Evolutionary conservation across 1,284 basidiomycete genomes (phyloP).

Genomic region (Blastosporella zonata): DNA sequence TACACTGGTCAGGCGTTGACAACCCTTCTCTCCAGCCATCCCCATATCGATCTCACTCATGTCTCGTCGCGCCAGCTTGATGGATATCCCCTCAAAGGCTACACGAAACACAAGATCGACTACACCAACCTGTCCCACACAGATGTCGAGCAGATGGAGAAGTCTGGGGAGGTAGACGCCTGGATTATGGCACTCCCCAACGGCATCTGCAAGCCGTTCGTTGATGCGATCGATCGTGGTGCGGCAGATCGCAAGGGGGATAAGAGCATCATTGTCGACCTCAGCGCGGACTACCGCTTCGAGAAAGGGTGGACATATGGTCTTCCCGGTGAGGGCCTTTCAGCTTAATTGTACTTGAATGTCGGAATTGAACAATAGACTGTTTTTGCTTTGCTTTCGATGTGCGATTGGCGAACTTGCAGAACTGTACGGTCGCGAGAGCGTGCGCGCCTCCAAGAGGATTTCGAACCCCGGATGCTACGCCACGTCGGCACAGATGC

Average conservation of each 20-base stretch:
- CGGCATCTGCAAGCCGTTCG: constrained; percentile 95
- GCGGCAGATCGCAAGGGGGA: constrained; percentile 53
- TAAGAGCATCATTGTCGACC: constrained; percentile 82
- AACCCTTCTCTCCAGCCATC: constrained; percentile 81
- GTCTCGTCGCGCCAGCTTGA: constrained; percentile 96
- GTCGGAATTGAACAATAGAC: constrained; percentile 26
- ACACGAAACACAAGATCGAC: constrained; percentile 74
- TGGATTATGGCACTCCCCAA: constrained; percentile 99
- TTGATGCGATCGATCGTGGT: constrained; percentile 87
- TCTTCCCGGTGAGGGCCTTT: constrained; percentile 87
- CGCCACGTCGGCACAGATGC: constrained; percentile 89
- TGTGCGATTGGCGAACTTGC: constrained; percentile 12
- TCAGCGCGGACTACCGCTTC: constrained; percentile 95
- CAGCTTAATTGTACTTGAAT: constrained; percentile 32
- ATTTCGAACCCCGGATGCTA: constrained; percentile 99
- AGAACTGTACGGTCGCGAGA: constrained; percentile 88
- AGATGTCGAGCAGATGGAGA: constrained; percentile 86
- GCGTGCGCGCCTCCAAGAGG: constrained; percentile 70
- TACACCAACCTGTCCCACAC: constrained; percentile 79
- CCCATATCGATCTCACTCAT: constrained; percentile 85
- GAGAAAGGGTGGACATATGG: constrained; percentile 96
- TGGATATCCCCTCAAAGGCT: constrained; percentile 78
- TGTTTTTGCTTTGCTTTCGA: constrained; percentile 26
- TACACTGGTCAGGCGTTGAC: constrained; percentile 95
- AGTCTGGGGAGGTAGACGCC: constrained; percentile 85